Evolutionary conservation across 495 filamentous ascomycete genomes (phyloP).

Genomic region (Ramalina intermedia): DNA sequence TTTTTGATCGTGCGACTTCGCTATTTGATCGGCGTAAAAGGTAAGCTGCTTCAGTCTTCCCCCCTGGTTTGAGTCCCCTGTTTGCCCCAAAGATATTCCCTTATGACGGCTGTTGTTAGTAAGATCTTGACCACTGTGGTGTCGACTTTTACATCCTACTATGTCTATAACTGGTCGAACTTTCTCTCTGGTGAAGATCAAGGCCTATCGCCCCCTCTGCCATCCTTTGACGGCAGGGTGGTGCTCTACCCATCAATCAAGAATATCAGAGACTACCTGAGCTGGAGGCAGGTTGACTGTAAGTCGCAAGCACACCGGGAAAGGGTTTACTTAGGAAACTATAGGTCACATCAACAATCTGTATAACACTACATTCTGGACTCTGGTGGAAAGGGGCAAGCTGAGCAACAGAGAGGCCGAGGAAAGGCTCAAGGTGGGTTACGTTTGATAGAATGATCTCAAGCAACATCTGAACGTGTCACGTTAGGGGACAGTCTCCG

Average conservation of each 20-base stretch:
- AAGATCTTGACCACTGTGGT: constrained; percentile 85
- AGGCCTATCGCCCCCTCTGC: constrained; percentile 55
- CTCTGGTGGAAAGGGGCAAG: constrained; percentile 61
- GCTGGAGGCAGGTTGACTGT: constrained; percentile 96
- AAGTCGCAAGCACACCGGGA: constrained; percentile 17
- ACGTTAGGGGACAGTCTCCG: constrained; percentile 57
- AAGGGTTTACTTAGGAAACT: background rate
- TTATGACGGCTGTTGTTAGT: constrained; percentile 26
- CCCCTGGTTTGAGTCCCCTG: background rate
- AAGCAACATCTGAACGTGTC: background rate
- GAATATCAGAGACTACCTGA: constrained; percentile 86
- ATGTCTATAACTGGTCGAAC: constrained; percentile 62
- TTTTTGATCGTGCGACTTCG: constrained; percentile 63
- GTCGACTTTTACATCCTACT: constrained; percentile 87
- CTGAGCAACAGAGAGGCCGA: constrained; percentile 67
- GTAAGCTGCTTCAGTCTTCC: constrained; percentile 26
- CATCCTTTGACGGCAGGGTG: constrained; percentile 82
- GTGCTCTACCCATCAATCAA: constrained; percentile 68
- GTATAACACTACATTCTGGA: constrained; percentile 96
- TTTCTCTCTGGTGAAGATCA: constrained; percentile 48
- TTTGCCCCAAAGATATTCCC: background rate
- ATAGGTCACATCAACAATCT: constrained; percentile 93
- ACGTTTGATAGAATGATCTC: background rate
- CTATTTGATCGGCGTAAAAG: constrained; percentile 79
- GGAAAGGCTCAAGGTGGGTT: constrained; percentile 50